Conservation (phyloP, 2,329 filamentous ascomycete genomes). For the Diplodia seriata region DNA sequence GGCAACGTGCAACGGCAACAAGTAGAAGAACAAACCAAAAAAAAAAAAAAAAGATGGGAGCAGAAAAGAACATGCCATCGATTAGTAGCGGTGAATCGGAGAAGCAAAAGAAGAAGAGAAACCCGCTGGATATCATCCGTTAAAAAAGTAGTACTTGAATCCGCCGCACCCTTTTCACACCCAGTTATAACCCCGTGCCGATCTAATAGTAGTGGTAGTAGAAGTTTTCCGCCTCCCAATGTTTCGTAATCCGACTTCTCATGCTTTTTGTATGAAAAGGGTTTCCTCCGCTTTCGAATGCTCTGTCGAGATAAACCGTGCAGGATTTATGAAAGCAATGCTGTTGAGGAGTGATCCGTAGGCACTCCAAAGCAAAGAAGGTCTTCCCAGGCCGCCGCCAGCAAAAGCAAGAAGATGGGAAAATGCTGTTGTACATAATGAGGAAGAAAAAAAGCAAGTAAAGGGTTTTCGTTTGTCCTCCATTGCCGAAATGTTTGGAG, state of each 20-base stretch:
- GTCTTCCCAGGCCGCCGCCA: not conserved
- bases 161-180: not conserved
- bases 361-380: not conserved
- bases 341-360: not conserved
- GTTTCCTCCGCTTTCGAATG: not conserved
- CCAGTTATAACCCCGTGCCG: not conserved
- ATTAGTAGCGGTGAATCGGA: not conserved
- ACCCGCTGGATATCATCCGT: conserved; percentile 4
- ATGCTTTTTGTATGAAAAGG: not conserved
- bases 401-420: conserved; percentile 4
- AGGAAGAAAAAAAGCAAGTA: not conserved
- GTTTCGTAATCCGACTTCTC: not conserved
- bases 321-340: not conserved
- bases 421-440: conserved; percentile 16
- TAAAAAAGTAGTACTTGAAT: not conserved
- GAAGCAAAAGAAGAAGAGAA: not conserved
- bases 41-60: not conserved
- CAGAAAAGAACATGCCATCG: not conserved
- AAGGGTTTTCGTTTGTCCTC: not conserved
- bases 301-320: not conserved
- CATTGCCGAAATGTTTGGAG: not conserved
- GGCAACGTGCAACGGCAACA: not conserved
- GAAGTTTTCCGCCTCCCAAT: not conserved
- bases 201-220: not conserved
- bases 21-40: not conserved